Percentiles rank a stretch among this genome's conserved stretches.
Conservation (phyloP, 2,329 filamentous ascomycete genomes). For the Cercospora zeae-maydis region DNA sequence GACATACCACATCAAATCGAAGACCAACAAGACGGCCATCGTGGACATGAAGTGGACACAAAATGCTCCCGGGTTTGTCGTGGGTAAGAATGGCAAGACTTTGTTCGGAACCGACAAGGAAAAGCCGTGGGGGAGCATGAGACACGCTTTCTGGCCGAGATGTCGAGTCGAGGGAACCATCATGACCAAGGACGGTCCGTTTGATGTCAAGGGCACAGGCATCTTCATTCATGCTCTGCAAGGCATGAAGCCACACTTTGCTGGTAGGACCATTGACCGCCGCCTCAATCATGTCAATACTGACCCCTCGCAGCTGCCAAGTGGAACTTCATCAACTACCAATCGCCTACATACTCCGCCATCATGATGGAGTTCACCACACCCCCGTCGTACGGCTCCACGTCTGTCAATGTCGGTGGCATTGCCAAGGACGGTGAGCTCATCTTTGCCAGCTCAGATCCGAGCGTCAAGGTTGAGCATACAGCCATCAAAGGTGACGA, state of each 20-base stretch:
- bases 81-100: slow-evolving; percentile 77
- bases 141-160: slow-evolving; percentile 91
- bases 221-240: slow-evolving; percentile 83
- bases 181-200: slow-evolving; percentile 72
- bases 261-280: slow-evolving; percentile 51
- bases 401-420: slow-evolving; percentile 75
- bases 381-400: slow-evolving; percentile 85
- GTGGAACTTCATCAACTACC: slow-evolving; percentile 94
- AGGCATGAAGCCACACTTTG: slow-evolving; percentile 98
- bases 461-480: slow-evolving; percentile 64
- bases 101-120: slow-evolving; percentile 80
- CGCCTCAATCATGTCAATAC: not conserved
- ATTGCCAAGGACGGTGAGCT: slow-evolving; percentile 79
- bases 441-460: slow-evolving; percentile 65
- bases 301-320: slow-evolving; percentile 56
- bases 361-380: slow-evolving; percentile 96
- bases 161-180: slow-evolving; percentile 79
- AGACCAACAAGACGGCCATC: slow-evolving; percentile 72
- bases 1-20: slow-evolving; percentile 84
- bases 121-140: slow-evolving; percentile 88
- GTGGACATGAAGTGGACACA: slow-evolving; percentile 82
- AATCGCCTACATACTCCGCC: slow-evolving; percentile 80
- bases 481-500: slow-evolving; percentile 65
- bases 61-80: slow-evolving; percentile 74
- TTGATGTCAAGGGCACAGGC: slow-evolving; percentile 77